These are phyloP conservation scores for Pseudogymnoascus sp. DNA, from an alignment of 2,329 filamentous ascomycete genomes.

Conservation along the genomic window DNA sequence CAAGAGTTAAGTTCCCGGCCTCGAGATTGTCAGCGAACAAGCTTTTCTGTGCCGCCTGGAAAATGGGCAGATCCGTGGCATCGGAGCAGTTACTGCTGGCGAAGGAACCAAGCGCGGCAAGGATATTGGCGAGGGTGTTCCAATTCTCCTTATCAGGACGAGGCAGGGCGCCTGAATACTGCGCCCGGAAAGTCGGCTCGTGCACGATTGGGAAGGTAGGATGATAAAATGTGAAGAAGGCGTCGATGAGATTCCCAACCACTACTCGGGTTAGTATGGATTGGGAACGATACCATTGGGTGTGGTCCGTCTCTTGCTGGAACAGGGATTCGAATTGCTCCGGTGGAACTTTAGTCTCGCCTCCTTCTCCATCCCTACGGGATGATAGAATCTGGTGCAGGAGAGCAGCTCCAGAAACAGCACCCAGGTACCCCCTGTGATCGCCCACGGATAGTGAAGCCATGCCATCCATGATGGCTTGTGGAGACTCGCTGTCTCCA, in stretches of 20 bases:
- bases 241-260: conserved; percentile 26
- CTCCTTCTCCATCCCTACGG: background rate
- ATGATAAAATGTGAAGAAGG: conserved; percentile 39
- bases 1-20: conserved; percentile 37
- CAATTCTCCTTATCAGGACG: conserved; percentile 17
- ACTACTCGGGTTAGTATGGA: conserved; percentile 2
- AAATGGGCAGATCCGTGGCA: conserved; percentile 14
- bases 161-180: conserved; percentile 15
- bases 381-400: conserved; percentile 13
- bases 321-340: conserved; percentile 4
- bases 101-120: conserved; percentile 19
- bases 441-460: conserved; percentile 17
- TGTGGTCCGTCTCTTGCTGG: conserved; percentile 1
- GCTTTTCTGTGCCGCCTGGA: conserved; percentile 19
- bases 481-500: background rate
- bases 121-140: conserved; percentile 17
- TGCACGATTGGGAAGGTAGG: conserved; percentile 39
- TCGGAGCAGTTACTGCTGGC: conserved; percentile 14
- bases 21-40: conserved; percentile 38
- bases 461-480: conserved; percentile 17
- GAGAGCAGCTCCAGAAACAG: conserved; percentile 16
- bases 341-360: background rate
- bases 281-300: conserved; percentile 8
- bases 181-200: conserved; percentile 35
- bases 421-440: conserved; percentile 17